Percentiles rank a stretch among this genome's conserved stretches.
These are phyloP conservation scores for Symbiodinium pilosum DNA, from an alignment of 73 alveolate genomes.

Conservation along the genomic window DNA sequence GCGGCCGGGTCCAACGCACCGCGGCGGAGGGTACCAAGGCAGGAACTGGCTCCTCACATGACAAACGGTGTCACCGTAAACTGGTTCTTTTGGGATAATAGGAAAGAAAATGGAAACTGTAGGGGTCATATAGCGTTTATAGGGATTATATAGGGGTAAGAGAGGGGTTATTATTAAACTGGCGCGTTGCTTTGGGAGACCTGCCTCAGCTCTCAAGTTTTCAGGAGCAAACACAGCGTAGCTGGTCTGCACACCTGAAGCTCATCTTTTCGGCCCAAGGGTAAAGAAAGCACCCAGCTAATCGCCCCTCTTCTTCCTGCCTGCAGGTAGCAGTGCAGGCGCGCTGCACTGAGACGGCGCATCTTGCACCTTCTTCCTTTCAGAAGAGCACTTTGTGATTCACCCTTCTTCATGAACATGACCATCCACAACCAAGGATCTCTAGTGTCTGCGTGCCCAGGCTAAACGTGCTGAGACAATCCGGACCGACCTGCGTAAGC, in stretches of 20 bases:
- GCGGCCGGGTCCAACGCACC: background rate
- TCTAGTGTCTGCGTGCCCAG: background rate
- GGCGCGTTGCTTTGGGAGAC: too few species aligned
- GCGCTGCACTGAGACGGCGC: conserved; percentile 6
- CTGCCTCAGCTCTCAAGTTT: background rate
- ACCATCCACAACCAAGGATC: background rate
- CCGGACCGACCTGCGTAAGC: background rate
- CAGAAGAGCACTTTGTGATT: background rate
- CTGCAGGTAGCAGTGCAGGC: background rate
- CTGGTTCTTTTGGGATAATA: too few species aligned
- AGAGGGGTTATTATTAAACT: too few species aligned
- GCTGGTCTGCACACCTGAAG: background rate
- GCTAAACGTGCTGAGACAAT: background rate
- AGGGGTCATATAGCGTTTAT: too few species aligned
- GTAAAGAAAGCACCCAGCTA: too few species aligned
- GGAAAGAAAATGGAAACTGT: background rate
- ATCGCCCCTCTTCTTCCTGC: background rate
- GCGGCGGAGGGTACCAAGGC: background rate
- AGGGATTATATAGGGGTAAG: too few species aligned
- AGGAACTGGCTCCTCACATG: background rate
- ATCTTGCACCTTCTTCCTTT: conserved; percentile 5
- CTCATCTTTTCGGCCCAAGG: too few species aligned
- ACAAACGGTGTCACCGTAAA: background rate
- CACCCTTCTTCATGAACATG: too few species aligned
- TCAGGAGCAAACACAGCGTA: background rate